Base-by-base conservation (phyloP, 2,329 filamentous ascomycete species). In the Pestalotiopsis sp. region DNA sequence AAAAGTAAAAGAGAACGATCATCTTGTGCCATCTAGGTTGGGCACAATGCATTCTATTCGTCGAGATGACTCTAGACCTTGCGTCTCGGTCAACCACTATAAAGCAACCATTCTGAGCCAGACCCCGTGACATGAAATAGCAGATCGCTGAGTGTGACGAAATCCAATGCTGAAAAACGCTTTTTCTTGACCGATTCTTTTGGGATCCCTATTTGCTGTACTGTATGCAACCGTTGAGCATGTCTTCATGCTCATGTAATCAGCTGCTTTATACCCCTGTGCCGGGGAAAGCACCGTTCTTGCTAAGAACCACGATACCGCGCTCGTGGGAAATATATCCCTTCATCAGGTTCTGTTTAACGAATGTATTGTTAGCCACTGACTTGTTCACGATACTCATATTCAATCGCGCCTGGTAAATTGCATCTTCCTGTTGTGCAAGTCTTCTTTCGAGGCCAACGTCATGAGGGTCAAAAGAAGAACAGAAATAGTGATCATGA, bases 311-410 rank as follows among this genome's bases (percentile, higher is more conserved):
- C 36, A 99, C 92, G 73, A 95, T 95, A 41, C 92, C 92, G 73
- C 93, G 90, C 74, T 97, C 95, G 67, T 95, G 92, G 39, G 95
- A 92, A 73, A 99, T 99, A 81, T 99, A 99, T 56, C 97, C 96
- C 82, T 98, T 99, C 93, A 99, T 97, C 27, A 96, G 86, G 69
- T 92, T 93, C 94, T 97, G 73, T 59, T 61, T 9, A 2, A 70
- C 39, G n/a, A 60, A 63, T 31, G 69, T 25, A 68, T 61, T 27
- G 73, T 81, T 71, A 81, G 79, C 79, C 75, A 80, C 69, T 80
- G 75, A 79, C 25, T 23, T 39, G 23, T 25, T 20, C 58, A 31
- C 38, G 5, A 39, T 39, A 23, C 20, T 52, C 17, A 9, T 52
- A 4, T n/a, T 36, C 61, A 52, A 25, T 66, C 69, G 65, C 13